Evolutionary conservation across 2,329 filamentous ascomycete genomes (phyloP), one percentile per base, ranked within the genome.

Genomic region (Beauveria sp.): DNA sequence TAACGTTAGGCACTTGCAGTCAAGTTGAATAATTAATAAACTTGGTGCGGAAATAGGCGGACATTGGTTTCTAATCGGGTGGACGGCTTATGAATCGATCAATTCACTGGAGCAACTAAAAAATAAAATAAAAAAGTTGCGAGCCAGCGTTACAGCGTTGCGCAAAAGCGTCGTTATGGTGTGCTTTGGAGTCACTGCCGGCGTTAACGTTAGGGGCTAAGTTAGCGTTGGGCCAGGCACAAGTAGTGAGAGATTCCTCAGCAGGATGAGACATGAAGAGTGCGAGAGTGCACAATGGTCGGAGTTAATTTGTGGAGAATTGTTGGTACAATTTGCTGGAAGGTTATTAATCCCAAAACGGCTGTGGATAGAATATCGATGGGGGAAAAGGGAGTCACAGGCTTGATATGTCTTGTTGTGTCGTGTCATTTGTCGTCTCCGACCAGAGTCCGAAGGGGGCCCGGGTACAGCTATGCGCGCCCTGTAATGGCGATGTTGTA

Each of bases 51-150:
- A 49, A n/a, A 30, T 60, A 53, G 24, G 16, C 57, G 57, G 57
- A 60, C 49, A 60, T 53, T 12, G 45, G 57, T 60, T 60, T 60
- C 57, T 53, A 60, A 60, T 40, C 57, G 49, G 42, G 47, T 5
- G 34, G 20, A 7, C 22, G 6, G 57, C 43, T 60, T 60, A 60
- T 51, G 40, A 60, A 60, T 60, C 57, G n/a, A 47, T 22, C 5
- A 16, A 38, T 38, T 16, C 8, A 28, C 18, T 18, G n/a, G 14
- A 42, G 3, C n/a, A 22, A 40, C 49, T 52, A 38, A 52, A n/a
- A 38, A 14, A 30, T 1, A 18, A 22, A 16, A 22, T 6, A 22
- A 7, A 28, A 46, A 7, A 8, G 16, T 22, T 22, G 24, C 22
- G 6, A 47, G 51, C n/a, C n/a, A 18, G 55, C 8, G 28, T 34